Evolutionary conservation across 768 basidiomycete species (phyloP).

Genomic region (Panus rudis): DNA sequence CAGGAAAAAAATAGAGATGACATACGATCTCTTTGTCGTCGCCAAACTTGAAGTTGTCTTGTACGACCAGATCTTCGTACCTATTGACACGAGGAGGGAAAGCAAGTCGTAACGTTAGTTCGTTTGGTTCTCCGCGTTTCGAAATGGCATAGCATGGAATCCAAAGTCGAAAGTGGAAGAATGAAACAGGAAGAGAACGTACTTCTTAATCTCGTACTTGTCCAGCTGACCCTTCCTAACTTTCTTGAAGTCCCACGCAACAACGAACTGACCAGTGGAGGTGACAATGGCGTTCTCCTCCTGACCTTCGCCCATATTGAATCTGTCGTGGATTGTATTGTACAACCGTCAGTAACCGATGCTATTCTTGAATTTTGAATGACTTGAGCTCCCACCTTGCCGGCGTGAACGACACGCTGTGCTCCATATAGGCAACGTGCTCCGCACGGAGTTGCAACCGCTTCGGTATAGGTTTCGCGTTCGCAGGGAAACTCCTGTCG

Average conservation of each 20-base stretch:
- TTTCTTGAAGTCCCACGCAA: constrained; percentile 96
- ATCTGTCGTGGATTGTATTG: too few relatives aligned
- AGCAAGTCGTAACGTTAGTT: constrained; percentile 4
- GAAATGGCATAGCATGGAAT: not conserved
- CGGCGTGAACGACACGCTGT: constrained; percentile 81
- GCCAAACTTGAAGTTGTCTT: constrained; percentile 97
- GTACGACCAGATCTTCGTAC: constrained; percentile 90
- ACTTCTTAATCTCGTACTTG: constrained; percentile 93
- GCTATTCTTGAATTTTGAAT: too few relatives aligned
- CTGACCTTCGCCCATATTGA: constrained; percentile 84
- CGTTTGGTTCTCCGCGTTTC: not conserved
- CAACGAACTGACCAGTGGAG: constrained; percentile 83
- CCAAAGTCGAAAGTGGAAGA: not conserved
- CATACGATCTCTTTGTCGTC: constrained; percentile 94
- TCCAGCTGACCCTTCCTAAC: constrained; percentile 89
- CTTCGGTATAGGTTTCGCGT: constrained; percentile 85
- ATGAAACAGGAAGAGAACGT: constrained; percentile 12
- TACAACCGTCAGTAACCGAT: too few relatives aligned
- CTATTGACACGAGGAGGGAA: constrained; percentile 20
- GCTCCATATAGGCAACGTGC: constrained; percentile 92
- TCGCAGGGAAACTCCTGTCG: constrained; percentile 92
- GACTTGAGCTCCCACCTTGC: constrained; percentile 56
- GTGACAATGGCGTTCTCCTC: constrained; percentile 95
- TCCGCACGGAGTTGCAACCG: constrained; percentile 83
- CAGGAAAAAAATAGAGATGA: constrained; percentile 9